A percentile compares a stretch with the other conserved stretches of the same genome.
phyloP scores from a whole-genome alignment of 1,284 basidiomycete genomes.

The Boletus hoseneyae region DNA sequence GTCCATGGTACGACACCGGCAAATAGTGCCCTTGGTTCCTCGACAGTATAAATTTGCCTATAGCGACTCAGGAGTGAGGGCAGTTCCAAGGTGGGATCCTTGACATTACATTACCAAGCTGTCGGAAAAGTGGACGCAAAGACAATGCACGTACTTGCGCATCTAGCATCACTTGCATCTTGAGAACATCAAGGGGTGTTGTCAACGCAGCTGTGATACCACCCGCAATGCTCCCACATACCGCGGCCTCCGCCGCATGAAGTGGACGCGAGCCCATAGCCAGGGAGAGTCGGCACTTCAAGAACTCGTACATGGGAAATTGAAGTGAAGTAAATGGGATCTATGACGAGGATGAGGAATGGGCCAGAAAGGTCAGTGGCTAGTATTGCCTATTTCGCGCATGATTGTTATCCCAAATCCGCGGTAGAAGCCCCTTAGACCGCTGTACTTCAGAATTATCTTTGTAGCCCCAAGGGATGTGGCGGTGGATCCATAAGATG shows the following conservation, averaged over 20 bases:
- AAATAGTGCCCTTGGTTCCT: slow-evolving; percentile 81
- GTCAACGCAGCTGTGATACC: slow-evolving; percentile 88
- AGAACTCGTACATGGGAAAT: slow-evolving; percentile 92
- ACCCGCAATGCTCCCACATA: slow-evolving; percentile 91
- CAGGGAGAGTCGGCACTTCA: slow-evolving; percentile 69
- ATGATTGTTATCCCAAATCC: slow-evolving; percentile 80
- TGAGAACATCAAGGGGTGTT: slow-evolving; percentile 95
- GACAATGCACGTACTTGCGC: slow-evolving; percentile 52
- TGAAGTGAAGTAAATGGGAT: slow-evolving; percentile 98
- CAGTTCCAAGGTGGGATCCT: slow-evolving; percentile 50
- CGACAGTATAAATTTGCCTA: slow-evolving; percentile 63
- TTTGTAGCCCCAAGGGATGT: slow-evolving; percentile 48
- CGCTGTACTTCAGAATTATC: slow-evolving; percentile 54
- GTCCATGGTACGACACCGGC: slow-evolving; percentile 89
- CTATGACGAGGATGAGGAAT: slow-evolving; percentile 39
- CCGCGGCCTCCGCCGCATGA: slow-evolving; percentile 80
- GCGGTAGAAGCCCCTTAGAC: slow-evolving; percentile 70
- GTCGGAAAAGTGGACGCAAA: neutral
- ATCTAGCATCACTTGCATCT: slow-evolving; percentile 97
- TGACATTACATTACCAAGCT: neutral
- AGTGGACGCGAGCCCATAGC: slow-evolving; percentile 53
- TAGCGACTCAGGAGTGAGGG: slow-evolving; percentile 58
- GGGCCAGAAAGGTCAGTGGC: neutral
- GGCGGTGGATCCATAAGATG: slow-evolving; percentile 56
- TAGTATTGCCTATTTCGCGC: slow-evolving; percentile 56